Evolutionary conservation across 2,329 filamentous ascomycete species (phyloP).

Genomic region (Scedosporium minutisporum): DNA sequence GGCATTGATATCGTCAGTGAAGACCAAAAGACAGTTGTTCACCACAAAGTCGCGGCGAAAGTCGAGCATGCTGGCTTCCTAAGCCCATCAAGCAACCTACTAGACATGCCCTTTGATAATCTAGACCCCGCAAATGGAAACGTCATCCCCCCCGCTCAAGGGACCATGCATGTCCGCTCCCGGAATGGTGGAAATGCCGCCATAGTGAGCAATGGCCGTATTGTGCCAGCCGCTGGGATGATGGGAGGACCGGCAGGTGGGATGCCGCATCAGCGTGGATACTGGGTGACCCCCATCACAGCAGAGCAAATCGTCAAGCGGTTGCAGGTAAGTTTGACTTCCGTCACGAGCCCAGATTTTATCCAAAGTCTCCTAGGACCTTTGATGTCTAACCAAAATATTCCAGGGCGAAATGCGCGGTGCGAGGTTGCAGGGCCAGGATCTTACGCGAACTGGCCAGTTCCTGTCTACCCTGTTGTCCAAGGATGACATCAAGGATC

Average conservation of each 20-base stretch:
- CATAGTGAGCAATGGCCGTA: constrained; percentile 50
- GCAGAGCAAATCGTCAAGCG: constrained; percentile 92
- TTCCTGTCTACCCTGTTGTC: constrained; percentile 71
- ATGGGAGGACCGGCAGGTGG: constrained; percentile 42
- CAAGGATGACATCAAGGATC: constrained; percentile 55
- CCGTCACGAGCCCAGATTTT: constrained; percentile 14
- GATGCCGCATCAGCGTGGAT: constrained; percentile 66
- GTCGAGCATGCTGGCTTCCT: constrained; percentile 90
- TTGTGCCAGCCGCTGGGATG: constrained; percentile 39
- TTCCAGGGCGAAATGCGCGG: constrained; percentile 77
- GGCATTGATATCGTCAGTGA: constrained; percentile 98
- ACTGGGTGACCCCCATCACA: constrained; percentile 80
- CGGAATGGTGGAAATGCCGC: constrained; percentile 60
- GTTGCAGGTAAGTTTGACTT: constrained; percentile 47
- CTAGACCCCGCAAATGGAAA: constrained; percentile 70
- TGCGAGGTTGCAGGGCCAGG: constrained; percentile 78
- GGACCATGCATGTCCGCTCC: constrained; percentile 60
- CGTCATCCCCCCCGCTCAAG: constrained; percentile 60
- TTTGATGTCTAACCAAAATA: neutral
- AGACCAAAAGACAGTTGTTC: constrained; percentile 95
- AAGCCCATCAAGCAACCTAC: constrained; percentile 61
- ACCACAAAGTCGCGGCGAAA: constrained; percentile 95
- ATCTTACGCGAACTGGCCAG: constrained; percentile 71
- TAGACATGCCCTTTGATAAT: constrained; percentile 89
- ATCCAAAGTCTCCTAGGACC: constrained; percentile 7